Percentiles rank a stretch among this genome's conserved stretches.
phyloP scores from a whole-genome alignment of 345 rosid species.

The Eucalyptus guilfoylei region DNA sequence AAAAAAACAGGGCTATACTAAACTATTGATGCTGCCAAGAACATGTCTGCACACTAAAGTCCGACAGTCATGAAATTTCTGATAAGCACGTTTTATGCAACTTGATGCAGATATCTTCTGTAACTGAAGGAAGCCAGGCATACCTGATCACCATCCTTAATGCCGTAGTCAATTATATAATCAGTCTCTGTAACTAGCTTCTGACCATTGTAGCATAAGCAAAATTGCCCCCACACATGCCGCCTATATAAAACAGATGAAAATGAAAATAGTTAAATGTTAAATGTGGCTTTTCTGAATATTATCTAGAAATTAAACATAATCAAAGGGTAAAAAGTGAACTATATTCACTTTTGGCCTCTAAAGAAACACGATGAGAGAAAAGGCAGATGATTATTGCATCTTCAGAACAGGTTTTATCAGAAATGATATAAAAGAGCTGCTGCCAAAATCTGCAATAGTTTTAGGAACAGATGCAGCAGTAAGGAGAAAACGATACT shows the following conservation, averaged over 20 bases:
- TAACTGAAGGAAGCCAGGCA: not conserved
- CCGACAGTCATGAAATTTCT: not conserved
- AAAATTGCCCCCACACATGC: conserved; percentile 88
- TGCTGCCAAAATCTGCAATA: not conserved
- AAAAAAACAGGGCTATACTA: not conserved
- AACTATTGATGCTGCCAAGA: not conserved
- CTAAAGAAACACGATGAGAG: not conserved
- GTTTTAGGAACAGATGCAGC: not conserved
- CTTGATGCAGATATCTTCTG: not conserved
- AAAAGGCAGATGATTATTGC: not conserved
- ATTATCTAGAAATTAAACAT: not conserved
- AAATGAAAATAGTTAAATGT: not conserved
- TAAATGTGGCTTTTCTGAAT: not conserved
- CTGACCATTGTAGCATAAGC: conserved; percentile 49
- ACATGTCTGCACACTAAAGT: not conserved
- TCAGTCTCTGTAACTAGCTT: conserved; percentile 45
- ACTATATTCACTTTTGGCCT: not conserved
- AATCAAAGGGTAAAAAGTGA: not conserved
- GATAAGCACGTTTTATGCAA: not conserved
- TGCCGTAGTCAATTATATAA: conserved; percentile 37
- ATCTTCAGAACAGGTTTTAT: not conserved
- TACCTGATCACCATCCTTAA: conserved; percentile 85
- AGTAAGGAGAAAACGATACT: not conserved
- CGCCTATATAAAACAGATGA: conserved; percentile 35
- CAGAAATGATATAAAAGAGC: not conserved